phyloP scores from a whole-genome alignment of 2,329 filamentous ascomycete genomes.

The Dactylellina leptospora region DNA sequence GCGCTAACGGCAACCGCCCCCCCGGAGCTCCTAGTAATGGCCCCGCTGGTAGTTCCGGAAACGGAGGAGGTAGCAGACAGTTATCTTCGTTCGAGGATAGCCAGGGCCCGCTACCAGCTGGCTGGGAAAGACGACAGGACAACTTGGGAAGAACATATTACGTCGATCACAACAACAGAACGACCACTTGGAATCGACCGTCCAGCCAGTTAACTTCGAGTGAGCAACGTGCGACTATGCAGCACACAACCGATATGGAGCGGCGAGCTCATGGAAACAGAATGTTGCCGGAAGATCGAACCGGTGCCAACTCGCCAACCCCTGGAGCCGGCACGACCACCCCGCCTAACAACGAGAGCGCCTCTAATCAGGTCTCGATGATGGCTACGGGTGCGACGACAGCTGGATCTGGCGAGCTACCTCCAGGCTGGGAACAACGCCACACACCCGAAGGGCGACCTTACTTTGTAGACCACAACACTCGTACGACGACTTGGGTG shows the following conservation, averaged over 20 bases:
- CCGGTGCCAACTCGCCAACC: constrained; percentile 89
- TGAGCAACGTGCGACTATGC: constrained; percentile 79
- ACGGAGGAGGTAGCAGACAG: constrained; percentile 64
- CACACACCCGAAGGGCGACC: constrained; percentile 93
- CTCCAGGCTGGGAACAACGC: constrained; percentile 94
- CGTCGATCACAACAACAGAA: constrained; percentile 95
- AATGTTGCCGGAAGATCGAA: constrained; percentile 93
- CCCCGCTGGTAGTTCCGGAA: constrained; percentile 57
- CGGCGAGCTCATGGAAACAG: constrained; percentile 93
- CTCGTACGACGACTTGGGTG: constrained; percentile 97
- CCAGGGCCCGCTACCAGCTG: constrained; percentile 89
- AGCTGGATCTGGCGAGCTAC: constrained; percentile 91
- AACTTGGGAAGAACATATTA: constrained; percentile 96
- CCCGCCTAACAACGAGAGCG: constrained; percentile 59
- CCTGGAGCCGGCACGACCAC: constrained; percentile 62
- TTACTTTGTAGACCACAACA: constrained; percentile 99
- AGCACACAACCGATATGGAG: constrained; percentile 91
- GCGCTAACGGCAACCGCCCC: constrained; percentile 59
- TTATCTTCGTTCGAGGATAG: constrained; percentile 95
- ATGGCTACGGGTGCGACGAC: constrained; percentile 95
- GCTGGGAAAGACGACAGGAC: constrained; percentile 96
- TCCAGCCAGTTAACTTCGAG: constrained; percentile 79
- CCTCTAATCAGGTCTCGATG: constrained; percentile 77
- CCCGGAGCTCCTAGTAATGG: constrained; percentile 60
- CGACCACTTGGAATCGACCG: constrained; percentile 94